A percentile compares a stretch with the other conserved stretches of the same genome.
Evolutionary conservation across 2,329 filamentous ascomycete genomes (phyloP).

Genomic region (Pyrenochaeta sp.): DNA sequence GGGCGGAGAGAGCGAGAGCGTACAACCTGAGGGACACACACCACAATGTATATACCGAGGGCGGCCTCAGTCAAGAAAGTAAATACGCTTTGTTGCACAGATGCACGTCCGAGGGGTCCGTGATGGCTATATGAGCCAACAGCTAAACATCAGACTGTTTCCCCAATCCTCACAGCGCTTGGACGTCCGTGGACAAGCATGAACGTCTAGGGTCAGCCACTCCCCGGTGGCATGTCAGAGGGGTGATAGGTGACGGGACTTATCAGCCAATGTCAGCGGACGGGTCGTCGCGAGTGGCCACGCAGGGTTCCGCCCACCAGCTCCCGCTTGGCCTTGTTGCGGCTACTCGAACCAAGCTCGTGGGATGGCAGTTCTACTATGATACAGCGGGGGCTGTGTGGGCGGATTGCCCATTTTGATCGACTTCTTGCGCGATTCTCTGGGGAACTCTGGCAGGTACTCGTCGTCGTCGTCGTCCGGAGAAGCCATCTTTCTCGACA

Average conservation of each 20-base stretch:
- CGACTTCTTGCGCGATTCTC: background rate
- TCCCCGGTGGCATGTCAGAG: slow-evolving; percentile 41
- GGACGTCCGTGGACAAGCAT: slow-evolving; percentile 22
- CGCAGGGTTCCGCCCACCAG: slow-evolving; percentile 27
- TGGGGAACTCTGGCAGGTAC: background rate
- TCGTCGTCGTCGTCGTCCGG: too few relatives aligned
- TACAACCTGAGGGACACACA: background rate
- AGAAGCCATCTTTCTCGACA: too few relatives aligned
- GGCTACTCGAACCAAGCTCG: slow-evolving; percentile 36
- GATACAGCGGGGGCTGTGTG: background rate
- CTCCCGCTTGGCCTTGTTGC: slow-evolving; percentile 17
- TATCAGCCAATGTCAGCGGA: slow-evolving; percentile 36
- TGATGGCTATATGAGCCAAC: slow-evolving; percentile 23
- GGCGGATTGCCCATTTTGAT: background rate
- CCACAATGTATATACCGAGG: slow-evolving; percentile 5
- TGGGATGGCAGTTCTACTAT: slow-evolving; percentile 37
- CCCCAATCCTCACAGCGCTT: slow-evolving; percentile 13
- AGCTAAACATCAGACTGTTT: slow-evolving; percentile 12
- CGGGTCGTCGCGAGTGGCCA: slow-evolving; percentile 25
- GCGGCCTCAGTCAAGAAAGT: background rate
- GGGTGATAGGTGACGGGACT: slow-evolving; percentile 19
- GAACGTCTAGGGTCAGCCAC: slow-evolving; percentile 28
- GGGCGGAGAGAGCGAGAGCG: slow-evolving; percentile 1
- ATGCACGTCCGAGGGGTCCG: slow-evolving; percentile 19
- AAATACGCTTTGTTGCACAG: slow-evolving; percentile 3